phyloP scores from a whole-genome alignment of 345 rosid species.

The Citrus reticulata region DNA sequence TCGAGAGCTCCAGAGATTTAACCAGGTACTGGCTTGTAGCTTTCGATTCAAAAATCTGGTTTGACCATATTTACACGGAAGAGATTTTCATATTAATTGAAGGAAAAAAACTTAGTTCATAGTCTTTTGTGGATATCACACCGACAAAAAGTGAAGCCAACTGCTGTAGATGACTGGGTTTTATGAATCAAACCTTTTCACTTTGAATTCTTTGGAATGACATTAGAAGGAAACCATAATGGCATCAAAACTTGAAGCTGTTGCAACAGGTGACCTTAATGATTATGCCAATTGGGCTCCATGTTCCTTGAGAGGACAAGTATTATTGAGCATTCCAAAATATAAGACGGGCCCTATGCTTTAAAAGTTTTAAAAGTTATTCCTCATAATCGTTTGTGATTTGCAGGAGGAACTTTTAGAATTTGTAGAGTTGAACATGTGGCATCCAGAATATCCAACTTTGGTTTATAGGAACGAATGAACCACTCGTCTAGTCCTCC shows the following conservation, averaged over 20 bases:
- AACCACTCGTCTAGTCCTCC: not conserved
- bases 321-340: not conserved
- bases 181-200: not conserved
- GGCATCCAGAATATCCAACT: conserved; percentile 86
- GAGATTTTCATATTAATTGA: not conserved
- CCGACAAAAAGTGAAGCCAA: not conserved
- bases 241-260: not conserved
- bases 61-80: not conserved
- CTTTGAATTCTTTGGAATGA: too few species aligned
- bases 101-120: not conserved
- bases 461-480: conserved; percentile 62
- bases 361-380: not conserved
- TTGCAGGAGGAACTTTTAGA: conserved; percentile 66
- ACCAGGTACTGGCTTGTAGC: conserved; percentile 32
- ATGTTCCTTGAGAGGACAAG: not conserved
- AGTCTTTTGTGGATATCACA: not conserved
- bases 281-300: not conserved
- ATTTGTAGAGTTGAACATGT: conserved; percentile 79
- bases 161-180: not conserved
- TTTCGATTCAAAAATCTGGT: not conserved
- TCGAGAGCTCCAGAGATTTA: conserved; percentile 61
- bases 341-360: not conserved
- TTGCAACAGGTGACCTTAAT: not conserved
- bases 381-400: not conserved
- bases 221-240: too few species aligned